Evolutionary conservation across 192 early-diverging fungal species (phyloP).

Genomic region (Neocallimastix lanati): DNA sequence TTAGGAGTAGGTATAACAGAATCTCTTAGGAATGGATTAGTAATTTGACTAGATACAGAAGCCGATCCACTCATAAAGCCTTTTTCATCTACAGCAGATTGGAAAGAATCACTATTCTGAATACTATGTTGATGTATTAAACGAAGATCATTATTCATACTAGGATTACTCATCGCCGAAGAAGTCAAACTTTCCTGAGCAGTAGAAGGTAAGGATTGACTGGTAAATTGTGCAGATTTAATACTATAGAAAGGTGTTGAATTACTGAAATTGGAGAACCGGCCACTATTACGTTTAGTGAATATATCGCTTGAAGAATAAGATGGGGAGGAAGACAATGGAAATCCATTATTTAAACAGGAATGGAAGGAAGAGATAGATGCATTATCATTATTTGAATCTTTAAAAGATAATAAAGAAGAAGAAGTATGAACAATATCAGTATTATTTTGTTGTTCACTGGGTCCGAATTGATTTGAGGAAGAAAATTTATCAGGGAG

Average conservation of each 20-base stretch:
- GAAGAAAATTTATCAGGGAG: background rate
- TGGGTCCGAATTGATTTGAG: too few species aligned
- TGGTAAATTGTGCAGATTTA: background rate
- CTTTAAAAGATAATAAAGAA: background rate
- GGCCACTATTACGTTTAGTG: background rate
- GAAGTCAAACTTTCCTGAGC: background rate
- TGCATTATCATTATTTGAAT: background rate
- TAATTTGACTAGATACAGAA: background rate
- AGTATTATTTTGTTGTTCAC: too few species aligned
- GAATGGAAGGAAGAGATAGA: background rate
- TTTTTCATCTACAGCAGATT: background rate
- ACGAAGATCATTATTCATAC: too few species aligned
- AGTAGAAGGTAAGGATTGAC: background rate
- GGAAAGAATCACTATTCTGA: background rate
- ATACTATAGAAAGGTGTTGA: background rate
- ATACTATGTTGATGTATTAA: background rate
- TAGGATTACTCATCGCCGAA: background rate
- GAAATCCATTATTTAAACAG: too few species aligned
- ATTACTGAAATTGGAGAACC: background rate
- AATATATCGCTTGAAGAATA: background rate
- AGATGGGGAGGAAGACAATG: background rate
- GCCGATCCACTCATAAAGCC: background rate
- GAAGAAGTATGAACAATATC: too few species aligned
- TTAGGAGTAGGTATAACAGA: background rate
- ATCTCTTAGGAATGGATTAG: background rate